Evolutionary conservation across 768 basidiomycete genomes (phyloP).

Genomic region (Rhodotorula graminis): DNA sequence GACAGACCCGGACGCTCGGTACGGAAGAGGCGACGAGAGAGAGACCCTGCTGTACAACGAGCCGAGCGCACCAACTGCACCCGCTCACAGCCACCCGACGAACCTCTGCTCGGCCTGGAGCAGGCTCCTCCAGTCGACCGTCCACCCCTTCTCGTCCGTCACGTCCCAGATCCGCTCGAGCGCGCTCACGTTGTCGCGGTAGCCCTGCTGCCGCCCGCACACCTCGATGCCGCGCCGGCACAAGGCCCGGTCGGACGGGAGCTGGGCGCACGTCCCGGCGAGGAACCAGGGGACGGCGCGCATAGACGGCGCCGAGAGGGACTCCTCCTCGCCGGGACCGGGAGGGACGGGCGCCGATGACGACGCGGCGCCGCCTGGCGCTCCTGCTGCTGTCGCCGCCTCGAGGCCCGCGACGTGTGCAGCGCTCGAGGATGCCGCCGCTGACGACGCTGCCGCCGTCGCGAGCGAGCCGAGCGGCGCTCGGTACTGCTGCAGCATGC

Average conservation of each 20-base stretch:
- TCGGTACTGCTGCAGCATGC: constrained; percentile 9
- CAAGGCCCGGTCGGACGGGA: constrained; percentile 9
- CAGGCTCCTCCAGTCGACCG: constrained; percentile 26
- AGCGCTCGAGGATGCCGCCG: too few species aligned
- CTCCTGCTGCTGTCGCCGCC: not conserved
- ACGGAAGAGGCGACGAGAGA: too few species aligned
- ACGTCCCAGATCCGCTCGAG: constrained; percentile 32
- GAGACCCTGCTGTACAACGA: too few species aligned
- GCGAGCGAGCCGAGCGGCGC: not conserved
- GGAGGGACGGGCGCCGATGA: not conserved
- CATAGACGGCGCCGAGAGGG: constrained; percentile 12
- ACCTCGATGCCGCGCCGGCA: constrained; percentile 20
- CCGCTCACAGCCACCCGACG: constrained; percentile 27
- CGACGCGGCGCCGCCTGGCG: too few species aligned
- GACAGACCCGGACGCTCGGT: too few species aligned
- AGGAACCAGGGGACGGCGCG: constrained; percentile 36
- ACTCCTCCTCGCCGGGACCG: not conserved
- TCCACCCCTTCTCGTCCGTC: constrained; percentile 27
- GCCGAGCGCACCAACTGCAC: too few species aligned
- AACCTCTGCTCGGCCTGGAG: constrained; percentile 25
- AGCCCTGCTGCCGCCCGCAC: constrained; percentile 30
- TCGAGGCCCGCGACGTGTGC: too few species aligned
- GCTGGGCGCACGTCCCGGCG: constrained; percentile 28
- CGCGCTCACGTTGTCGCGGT: constrained; percentile 22
- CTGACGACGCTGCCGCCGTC: too few species aligned